Base-by-base conservation (phyloP, 2,329 filamentous ascomycete genomes). In the Metarhizium guizhouense region DNA sequence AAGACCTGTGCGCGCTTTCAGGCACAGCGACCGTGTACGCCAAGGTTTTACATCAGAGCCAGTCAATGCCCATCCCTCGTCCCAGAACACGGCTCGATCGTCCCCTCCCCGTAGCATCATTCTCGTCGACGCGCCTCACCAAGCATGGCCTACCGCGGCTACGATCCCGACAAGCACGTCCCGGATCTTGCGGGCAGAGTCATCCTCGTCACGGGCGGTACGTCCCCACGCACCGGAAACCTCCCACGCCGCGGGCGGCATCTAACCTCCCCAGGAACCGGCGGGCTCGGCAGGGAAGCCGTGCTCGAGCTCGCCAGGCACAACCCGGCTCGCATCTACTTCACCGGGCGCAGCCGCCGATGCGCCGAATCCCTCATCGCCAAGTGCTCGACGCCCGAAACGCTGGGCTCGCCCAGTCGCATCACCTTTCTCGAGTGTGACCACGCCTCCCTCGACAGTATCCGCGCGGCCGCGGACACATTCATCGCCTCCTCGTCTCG, bases 291-390 rank as follows among this genome's bases (percentile, higher is more conserved):
- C 14, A 61, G 56, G 20, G 60, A 64, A 0, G 59, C 67, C 3
- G 60, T 69, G 3, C 57, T 63, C 5, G 62, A 68, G 6, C 61
- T 69, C 40, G 57, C 62, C 18, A 59, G 58, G 13, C 80, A 82
- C 62, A 64, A 70, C 7, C 79, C 81, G 2, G 67, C 69, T 1
- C 74, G 79, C 55, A 77, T 84, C 58, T 83, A 78, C 67, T 73
- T 84, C 56, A 78, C 74, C 14, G 78, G 78, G 2, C 76, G 80
- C 49, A 76, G 70, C 20, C 67, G 64, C 47, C 69, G 74, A 49
- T 74, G 74, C 11, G 74, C 70, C 20, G 68, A 73, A 7, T 70
- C 74, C 8, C 75, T 81, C 47, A 65, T 74, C 16, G 67, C 70
- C 3, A 70, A 75, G 5, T 50, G 57, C 63, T 68, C 74, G 29